Conservation (phyloP, 2,329 filamentous ascomycete species). For the Remersonia thermophila region DNA sequence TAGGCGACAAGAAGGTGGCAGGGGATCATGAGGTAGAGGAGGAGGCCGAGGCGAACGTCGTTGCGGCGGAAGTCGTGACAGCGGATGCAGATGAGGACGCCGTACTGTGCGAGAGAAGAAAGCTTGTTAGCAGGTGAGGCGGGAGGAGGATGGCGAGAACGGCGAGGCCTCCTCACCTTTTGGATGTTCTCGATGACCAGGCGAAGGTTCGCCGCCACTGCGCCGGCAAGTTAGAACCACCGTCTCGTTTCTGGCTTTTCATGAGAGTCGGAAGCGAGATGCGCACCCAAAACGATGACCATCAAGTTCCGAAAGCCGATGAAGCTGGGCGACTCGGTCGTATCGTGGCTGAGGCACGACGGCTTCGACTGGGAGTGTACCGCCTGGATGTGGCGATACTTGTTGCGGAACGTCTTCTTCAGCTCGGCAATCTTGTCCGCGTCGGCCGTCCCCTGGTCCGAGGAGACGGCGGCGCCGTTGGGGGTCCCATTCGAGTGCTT, state of each 20-base stretch:
- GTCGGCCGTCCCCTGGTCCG: neutral
- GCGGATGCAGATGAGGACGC: constrained; percentile 80
- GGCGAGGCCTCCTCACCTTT: no score
- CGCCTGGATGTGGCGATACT: constrained; percentile 86
- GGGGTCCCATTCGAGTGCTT: neutral
- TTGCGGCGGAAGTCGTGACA: constrained; percentile 78
- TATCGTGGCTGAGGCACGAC: constrained; percentile 80
- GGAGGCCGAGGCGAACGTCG: constrained; percentile 62
- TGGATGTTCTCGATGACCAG: constrained; percentile 95
- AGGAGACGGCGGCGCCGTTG: neutral
- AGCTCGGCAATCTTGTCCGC: constrained; percentile 5
- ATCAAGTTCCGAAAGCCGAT: constrained; percentile 91
- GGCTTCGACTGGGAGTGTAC: constrained; percentile 61
- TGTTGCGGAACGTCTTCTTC: constrained; percentile 36
- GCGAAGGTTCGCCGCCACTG: constrained; percentile 84
- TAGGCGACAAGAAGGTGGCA: constrained; percentile 86
- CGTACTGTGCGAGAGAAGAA: constrained; percentile 49
- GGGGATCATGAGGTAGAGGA: constrained; percentile 78
- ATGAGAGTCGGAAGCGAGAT: neutral
- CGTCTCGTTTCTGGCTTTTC: neutral
- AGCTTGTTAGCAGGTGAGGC: no score
- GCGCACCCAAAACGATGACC: constrained; percentile 75
- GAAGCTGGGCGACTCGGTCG: constrained; percentile 64
- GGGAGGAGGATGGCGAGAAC: no score
- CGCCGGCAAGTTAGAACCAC: no score